These are phyloP conservation scores for Pichiaceae sp. DNA, from an alignment of 1,139 yeast genomes.

Conservation along the genomic window DNA sequence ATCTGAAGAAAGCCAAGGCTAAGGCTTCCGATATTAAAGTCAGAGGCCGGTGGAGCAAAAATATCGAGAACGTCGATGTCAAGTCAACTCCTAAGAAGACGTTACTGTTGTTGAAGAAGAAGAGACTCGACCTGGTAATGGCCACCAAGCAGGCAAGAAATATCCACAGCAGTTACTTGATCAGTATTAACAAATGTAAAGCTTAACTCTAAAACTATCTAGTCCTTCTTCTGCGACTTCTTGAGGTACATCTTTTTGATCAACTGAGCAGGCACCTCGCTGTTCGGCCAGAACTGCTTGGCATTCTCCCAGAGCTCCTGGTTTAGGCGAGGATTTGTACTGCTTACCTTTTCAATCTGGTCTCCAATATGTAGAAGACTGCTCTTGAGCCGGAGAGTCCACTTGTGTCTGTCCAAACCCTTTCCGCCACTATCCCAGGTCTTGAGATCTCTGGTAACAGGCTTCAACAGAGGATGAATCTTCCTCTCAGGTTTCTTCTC, in stretches of 20 bases:
- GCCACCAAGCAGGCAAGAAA: too few species aligned
- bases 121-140: too few species aligned
- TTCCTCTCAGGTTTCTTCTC: constrained; percentile 8
- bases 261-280: constrained; percentile 71
- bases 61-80: too few species aligned
- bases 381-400: constrained; percentile 67
- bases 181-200: constrained; percentile 3
- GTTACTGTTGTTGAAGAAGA: too few species aligned
- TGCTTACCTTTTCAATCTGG: constrained; percentile 38
- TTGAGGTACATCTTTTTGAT: constrained; percentile 77
- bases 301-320: constrained; percentile 91
- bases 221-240: constrained; percentile 10
- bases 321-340: constrained; percentile 32
- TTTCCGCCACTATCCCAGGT: constrained; percentile 71
- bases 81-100: too few species aligned
- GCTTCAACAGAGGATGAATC: constrained; percentile 35
- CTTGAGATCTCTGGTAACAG: constrained; percentile 68
- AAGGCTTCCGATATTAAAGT: constrained; percentile 5
- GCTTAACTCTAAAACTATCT: neutral
- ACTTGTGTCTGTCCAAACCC: constrained; percentile 77
- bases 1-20: constrained; percentile 9
- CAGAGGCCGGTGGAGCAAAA: constrained; percentile 8
- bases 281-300: constrained; percentile 82
- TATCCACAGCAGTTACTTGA: constrained; percentile 2
- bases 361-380: constrained; percentile 80